Base-by-base conservation (phyloP, 164 flowering plant genomes). In the Tetrastigma voinierianum region DNA sequence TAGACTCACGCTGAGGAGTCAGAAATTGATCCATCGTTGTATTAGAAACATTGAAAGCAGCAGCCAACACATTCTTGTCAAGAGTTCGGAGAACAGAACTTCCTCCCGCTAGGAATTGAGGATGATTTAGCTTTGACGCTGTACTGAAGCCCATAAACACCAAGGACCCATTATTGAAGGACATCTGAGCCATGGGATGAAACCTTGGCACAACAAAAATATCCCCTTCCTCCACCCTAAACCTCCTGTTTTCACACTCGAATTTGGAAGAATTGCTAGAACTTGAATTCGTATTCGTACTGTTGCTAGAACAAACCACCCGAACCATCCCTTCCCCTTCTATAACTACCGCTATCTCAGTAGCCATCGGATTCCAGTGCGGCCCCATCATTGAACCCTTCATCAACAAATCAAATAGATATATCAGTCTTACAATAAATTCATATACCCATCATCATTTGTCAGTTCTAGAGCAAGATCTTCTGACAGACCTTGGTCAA, bases 381-480 rank as follows among this genome's bases (percentile, higher is more conserved):
- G 96, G 97, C 51, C 84, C 97, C 96, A 92, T 86, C 98, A 95
- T 92, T 3, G 96, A 79, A 10, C 88, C 94, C 97, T 90, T 44
- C 55, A 54, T 19, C 24, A 4, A 32, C 52, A 64, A 3, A 58
- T 10, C 43, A 53, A 12, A 21, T 43, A 43, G 13, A 19, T 1
- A 19, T 1, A 10, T 2, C 11, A 1, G 15, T 53, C 5, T 16
- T 16, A 19, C 21, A 15, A 53, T 16, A 53, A 17, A 18, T 16
- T 19, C 10, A 18, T 10, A 53, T 16, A 20, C 21, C n/a, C n/a
- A 4, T 51, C 21, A 53, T 53, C n/a, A 19, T 16, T 9, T 53
- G 0, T 32, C 40, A 32, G 40, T 32, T 32, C 3, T 32, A 32
- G 40, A 32, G 40, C 7, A 32, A 32, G 40, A 32, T 32, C 40